Evolutionary conservation across 2,329 filamentous ascomycete species (phyloP).

Genomic region (Gnomoniopsis smithogilvyi): DNA sequence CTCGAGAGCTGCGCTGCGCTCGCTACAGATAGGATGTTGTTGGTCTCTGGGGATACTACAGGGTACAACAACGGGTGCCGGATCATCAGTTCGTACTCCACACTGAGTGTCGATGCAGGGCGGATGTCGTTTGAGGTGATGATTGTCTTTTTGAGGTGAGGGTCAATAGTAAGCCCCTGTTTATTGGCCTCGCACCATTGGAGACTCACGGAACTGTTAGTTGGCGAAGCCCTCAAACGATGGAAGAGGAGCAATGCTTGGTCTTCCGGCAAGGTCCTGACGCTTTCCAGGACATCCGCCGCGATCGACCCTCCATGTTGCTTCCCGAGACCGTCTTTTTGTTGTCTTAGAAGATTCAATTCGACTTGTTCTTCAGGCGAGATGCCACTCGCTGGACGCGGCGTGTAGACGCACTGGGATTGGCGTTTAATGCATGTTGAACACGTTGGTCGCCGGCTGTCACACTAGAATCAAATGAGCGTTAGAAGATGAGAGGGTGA

Average conservation of each 20-base stretch:
- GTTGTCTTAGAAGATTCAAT: constrained; percentile 1
- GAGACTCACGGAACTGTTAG: background rate
- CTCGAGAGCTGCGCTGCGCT: background rate
- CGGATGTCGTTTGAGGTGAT: constrained; percentile 1
- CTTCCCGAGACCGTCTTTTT: background rate
- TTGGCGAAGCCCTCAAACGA: background rate
- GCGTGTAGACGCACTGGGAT: constrained; percentile 5
- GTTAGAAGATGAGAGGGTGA: background rate
- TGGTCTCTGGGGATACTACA: background rate
- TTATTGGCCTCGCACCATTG: background rate
- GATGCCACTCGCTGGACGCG: background rate
- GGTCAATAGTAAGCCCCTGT: background rate
- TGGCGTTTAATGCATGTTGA: constrained; percentile 9
- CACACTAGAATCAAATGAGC: background rate
- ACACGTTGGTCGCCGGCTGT: constrained; percentile 10
- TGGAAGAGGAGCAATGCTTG: constrained; percentile 6
- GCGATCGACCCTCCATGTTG: background rate
- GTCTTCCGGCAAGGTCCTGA: constrained; percentile 1
- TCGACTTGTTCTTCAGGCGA: background rate
- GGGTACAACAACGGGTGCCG: constrained; percentile 15
- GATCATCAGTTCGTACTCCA: constrained; percentile 18
- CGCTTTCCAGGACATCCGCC: background rate
- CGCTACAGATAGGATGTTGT: background rate
- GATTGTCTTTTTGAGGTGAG: background rate
- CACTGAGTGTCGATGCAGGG: constrained; percentile 1